phyloP scores from a whole-genome alignment of 2,329 filamentous ascomycete genomes.

The Fonsecaea pedrosoi region DNA sequence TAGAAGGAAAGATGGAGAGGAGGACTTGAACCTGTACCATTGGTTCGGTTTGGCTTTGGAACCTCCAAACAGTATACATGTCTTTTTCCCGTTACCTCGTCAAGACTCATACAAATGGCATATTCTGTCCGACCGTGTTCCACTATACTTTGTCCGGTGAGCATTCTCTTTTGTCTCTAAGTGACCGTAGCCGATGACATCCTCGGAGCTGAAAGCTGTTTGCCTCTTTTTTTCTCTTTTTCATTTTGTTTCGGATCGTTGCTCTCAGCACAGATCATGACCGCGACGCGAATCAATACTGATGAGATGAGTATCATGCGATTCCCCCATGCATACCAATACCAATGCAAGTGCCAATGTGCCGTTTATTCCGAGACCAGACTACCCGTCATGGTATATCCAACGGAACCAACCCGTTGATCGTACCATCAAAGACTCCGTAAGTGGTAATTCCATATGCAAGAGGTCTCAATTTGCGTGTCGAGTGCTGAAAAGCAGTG shows the following conservation, averaged over 20 bases:
- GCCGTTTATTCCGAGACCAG: not conserved
- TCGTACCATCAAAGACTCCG: constrained; percentile 1
- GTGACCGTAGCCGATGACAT: not conserved
- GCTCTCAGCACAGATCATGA: not conserved
- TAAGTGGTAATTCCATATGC: not conserved
- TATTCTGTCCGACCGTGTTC: no score
- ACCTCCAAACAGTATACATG: no score
- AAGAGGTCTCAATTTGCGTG: not conserved
- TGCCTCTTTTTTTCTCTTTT: no score
- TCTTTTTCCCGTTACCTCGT: no score
- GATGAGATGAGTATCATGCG: not conserved
- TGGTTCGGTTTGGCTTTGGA: no score
- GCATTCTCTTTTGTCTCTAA: no score
- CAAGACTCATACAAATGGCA: no score
- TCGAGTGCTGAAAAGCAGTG: not conserved
- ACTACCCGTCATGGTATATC: not conserved
- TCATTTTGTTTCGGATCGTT: not conserved
- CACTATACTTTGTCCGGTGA: no score
- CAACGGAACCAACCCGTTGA: not conserved
- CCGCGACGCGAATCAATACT: not conserved
- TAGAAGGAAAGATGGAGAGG: no score
- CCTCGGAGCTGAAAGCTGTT: not conserved
- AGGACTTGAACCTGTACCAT: no score
- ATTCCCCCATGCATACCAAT: not conserved
- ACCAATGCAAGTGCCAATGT: constrained; percentile 5